phyloP scores from a whole-genome alignment of 2,329 filamentous ascomycete genomes.

The Trichoderma sp. region DNA sequence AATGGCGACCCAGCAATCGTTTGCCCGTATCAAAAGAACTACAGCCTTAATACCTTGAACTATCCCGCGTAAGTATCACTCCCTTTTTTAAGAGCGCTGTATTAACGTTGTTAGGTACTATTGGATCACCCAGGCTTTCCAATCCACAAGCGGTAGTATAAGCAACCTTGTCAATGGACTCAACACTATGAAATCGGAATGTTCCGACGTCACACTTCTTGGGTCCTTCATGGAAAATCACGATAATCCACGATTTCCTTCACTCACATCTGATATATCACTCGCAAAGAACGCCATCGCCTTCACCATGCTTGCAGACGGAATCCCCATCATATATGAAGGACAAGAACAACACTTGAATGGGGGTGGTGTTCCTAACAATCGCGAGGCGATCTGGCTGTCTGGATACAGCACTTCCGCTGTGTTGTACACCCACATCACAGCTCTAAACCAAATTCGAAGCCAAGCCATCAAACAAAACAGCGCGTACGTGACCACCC shows the following conservation, averaged over 20 bases:
- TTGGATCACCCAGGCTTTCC: neutral
- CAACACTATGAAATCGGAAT: conserved; percentile 34
- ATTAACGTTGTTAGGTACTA: neutral
- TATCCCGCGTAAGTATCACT: neutral
- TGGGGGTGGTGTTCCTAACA: conserved; percentile 50
- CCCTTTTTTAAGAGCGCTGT: neutral
- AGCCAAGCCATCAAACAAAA: neutral
- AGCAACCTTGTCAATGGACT: conserved; percentile 38
- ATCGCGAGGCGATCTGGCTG: conserved; percentile 49
- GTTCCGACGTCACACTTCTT: conserved; percentile 50
- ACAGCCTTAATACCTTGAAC: conserved; percentile 42
- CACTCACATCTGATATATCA: conserved; percentile 54
- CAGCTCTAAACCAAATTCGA: neutral
- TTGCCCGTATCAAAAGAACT: conserved; percentile 52
- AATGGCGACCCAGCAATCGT: conserved; percentile 57
- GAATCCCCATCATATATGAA: conserved; percentile 67
- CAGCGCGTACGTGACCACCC: neutral
- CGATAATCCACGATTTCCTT: conserved; percentile 58
- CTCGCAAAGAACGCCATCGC: conserved; percentile 64
- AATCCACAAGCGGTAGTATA: conserved; percentile 37
- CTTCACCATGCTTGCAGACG: conserved; percentile 63
- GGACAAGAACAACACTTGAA: conserved; percentile 66
- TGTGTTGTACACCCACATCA: neutral
- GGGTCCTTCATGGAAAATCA: conserved; percentile 63
- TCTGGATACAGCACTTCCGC: neutral